Evolutionary conservation across 306 rosid species (phyloP).

Genomic region (Corylus americana): DNA sequence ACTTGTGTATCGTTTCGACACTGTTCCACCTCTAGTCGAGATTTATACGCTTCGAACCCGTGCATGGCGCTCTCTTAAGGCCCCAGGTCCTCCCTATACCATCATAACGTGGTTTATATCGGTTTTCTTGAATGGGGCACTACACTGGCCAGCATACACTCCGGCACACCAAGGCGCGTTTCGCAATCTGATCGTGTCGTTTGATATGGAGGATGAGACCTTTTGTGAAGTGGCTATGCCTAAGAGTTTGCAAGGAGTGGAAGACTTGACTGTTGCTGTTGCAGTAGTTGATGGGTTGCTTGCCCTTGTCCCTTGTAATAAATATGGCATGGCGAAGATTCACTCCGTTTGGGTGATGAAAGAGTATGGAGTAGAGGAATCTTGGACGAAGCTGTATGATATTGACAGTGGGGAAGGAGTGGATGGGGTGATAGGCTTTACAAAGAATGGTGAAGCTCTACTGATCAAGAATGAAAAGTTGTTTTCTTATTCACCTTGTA

Average conservation of each 20-base stretch:
- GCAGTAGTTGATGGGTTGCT: not conserved
- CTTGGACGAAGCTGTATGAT: not conserved
- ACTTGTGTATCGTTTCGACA: not conserved
- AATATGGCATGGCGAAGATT: accelerated
- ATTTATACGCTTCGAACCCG: not conserved
- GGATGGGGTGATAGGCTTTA: not conserved
- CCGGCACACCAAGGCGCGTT: not conserved
- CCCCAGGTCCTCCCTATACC: not conserved
- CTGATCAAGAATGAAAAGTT: not conserved
- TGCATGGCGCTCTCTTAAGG: not conserved
- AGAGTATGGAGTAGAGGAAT: not conserved
- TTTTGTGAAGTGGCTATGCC: not conserved
- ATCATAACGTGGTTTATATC: not conserved
- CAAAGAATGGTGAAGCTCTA: not conserved
- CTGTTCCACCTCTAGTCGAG: not conserved
- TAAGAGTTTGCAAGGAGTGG: not conserved
- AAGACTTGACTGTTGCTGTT: not conserved
- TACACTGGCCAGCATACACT: not conserved
- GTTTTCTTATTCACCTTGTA: not conserved
- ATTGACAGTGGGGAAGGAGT: not conserved
- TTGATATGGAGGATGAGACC: not conserved
- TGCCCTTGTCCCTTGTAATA: not conserved
- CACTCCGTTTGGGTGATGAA: slow-evolving; percentile 3
- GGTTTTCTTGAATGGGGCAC: not conserved
- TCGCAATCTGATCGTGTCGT: not conserved